phyloP scores from a whole-genome alignment of 164 flowering plant species.

The Berberis thunbergii region DNA sequence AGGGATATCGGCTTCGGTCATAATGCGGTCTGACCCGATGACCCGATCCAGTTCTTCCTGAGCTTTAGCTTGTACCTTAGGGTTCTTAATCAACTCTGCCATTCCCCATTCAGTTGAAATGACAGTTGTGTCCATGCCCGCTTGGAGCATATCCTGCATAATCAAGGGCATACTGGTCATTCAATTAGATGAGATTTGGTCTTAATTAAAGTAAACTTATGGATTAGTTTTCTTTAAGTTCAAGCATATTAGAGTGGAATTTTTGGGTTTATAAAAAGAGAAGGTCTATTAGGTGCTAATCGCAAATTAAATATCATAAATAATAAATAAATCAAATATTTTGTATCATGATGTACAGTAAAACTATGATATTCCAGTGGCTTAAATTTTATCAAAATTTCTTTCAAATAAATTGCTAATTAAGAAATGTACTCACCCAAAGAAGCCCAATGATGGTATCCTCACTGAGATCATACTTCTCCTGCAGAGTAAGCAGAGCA shows the following conservation, averaged over 20 bases:
- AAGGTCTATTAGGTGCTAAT: too few species aligned
- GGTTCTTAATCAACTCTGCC: conserved; percentile 25
- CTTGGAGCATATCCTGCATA: conserved; percentile 27
- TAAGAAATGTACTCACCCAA: conserved; percentile 26
- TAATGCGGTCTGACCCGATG: conserved; percentile 15
- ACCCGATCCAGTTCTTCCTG: conserved; percentile 26
- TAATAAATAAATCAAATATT: too few species aligned
- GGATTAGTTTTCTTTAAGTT: too few species aligned
- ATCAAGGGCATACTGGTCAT: neutral
- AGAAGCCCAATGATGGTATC: conserved; percentile 46
- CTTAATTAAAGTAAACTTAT: neutral
- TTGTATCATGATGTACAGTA: too few species aligned
- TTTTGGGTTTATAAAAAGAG: too few species aligned
- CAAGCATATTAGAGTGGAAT: too few species aligned
- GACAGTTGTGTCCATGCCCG: conserved; percentile 23
- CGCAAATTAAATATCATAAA: too few species aligned
- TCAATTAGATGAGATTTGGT: neutral
- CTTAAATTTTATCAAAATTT: neutral
- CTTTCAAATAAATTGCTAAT: neutral
- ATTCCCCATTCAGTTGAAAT: conserved; percentile 25
- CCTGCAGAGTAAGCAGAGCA: conserved; percentile 39
- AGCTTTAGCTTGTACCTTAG: conserved; percentile 20
- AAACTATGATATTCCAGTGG: neutral
- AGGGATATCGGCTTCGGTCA: conserved; percentile 23
- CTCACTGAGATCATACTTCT: conserved; percentile 41